Conservation (phyloP, 345 rosid species). For the Cardamine occulta region DNA sequence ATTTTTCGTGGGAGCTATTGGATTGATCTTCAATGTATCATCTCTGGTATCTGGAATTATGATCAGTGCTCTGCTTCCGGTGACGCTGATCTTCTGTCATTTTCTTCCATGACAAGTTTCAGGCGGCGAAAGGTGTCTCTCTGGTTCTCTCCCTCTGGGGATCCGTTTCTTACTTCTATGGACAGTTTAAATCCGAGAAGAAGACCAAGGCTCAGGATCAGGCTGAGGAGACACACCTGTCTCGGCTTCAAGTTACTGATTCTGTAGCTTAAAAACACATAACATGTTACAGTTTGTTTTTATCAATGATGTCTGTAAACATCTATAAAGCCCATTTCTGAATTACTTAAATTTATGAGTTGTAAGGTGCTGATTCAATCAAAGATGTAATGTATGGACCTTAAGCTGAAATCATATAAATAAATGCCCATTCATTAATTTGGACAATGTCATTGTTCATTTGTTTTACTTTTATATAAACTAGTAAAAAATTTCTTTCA, state of each 20-base stretch:
- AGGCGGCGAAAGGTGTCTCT: conserved; percentile 67
- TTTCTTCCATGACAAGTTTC: conserved; percentile 64
- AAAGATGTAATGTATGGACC: not conserved
- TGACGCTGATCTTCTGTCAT: conserved; percentile 63
- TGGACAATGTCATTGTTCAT: not conserved
- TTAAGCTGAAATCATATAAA: not conserved
- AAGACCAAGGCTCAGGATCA: not conserved
- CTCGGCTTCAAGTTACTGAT: conserved; percentile 34
- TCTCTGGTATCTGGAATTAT: conserved; percentile 59
- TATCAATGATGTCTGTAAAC: not conserved
- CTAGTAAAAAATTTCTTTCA: not conserved
- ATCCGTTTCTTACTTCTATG: conserved; percentile 68
- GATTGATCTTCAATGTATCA: conserved; percentile 58
- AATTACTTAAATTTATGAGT: not conserved
- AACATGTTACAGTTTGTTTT: not conserved
- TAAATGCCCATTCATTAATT: not conserved
- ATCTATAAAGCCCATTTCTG: not conserved
- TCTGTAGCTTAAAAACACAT: conserved; percentile 4
- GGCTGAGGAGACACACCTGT: conserved; percentile 18
- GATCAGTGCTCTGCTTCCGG: conserved; percentile 56
- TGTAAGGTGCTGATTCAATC: no score
- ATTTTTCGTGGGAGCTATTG: conserved; percentile 63
- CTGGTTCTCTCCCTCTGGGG: conserved; percentile 75
- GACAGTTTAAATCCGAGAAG: conserved; percentile 47
- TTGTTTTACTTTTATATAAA: not conserved